A percentile compares a stretch with the other conserved stretches of the same genome.
These are phyloP conservation scores for Immersiella caudata DNA, from an alignment of 495 filamentous ascomycete genomes.

Conservation along the genomic window DNA sequence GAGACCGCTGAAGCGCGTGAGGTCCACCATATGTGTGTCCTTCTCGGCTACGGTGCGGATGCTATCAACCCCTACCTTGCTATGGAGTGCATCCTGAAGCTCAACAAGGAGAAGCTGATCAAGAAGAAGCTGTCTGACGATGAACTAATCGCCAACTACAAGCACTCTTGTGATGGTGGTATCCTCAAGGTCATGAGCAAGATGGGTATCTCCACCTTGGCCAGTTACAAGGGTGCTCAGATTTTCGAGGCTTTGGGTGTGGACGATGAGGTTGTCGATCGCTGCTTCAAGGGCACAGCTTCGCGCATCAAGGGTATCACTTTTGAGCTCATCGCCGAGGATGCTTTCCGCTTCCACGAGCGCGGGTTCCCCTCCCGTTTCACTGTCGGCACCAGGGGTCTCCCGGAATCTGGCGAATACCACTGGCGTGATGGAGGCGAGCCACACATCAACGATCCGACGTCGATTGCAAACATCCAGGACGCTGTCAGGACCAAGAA, in stretches of 20 bases:
- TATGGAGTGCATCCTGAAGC: slow-evolving; percentile 97
- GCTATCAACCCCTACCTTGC: slow-evolving; percentile 97
- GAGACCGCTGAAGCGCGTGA: slow-evolving; percentile 98
- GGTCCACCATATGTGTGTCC: slow-evolving; percentile 98
- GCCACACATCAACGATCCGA: slow-evolving; percentile 96
- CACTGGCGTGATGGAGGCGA: slow-evolving; percentile 99
- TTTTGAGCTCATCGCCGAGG: slow-evolving; percentile 92
- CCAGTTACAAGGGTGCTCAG: slow-evolving; percentile 98
- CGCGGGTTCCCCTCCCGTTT: slow-evolving; percentile 85
- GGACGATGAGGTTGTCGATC: slow-evolving; percentile 92
- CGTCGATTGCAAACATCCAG: slow-evolving; percentile 95
- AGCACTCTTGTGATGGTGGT: slow-evolving; percentile 95
- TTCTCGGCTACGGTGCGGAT: slow-evolving; percentile 95
- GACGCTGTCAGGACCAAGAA: slow-evolving; percentile 98
- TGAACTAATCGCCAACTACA: slow-evolving; percentile 92
- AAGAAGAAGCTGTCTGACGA: slow-evolving; percentile 86
- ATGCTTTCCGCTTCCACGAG: slow-evolving; percentile 97
- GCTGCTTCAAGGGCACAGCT: slow-evolving; percentile 94
- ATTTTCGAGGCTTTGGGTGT: slow-evolving; percentile 99
- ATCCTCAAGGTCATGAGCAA: slow-evolving; percentile 99
- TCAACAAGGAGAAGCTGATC: slow-evolving; percentile 93
- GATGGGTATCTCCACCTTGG: slow-evolving; percentile 99
- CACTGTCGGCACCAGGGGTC: slow-evolving; percentile 77
- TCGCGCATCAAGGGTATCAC: slow-evolving; percentile 95
- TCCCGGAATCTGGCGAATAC: slow-evolving; percentile 96